Evolutionary conservation across 139 green algal species (phyloP), one percentile per base, ranked within the genome.

Genomic region (Haematococcus sp.): DNA sequence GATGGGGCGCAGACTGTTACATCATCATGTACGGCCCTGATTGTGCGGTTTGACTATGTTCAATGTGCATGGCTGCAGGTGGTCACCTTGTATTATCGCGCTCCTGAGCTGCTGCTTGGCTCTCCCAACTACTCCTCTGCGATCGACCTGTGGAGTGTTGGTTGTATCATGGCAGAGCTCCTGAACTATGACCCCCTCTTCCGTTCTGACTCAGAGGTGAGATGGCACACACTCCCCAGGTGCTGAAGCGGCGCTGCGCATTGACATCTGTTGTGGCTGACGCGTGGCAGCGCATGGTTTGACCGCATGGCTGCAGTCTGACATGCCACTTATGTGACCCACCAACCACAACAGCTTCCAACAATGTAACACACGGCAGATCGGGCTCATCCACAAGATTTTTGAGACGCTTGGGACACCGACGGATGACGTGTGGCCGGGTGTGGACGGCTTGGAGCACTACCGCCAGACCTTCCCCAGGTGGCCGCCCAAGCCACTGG

Each of bases 81-180:
- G 56, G 93, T 99, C 54, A 99, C 96, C 27, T 78, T 99, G 34
- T 99, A 94, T 94, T 99, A 99, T 86, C 88, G 96, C 22, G 89
- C 95, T n/a, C 96, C 96, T 9, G 96, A 99, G 84, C 93, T 99
- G 73, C 82, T 99, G 78, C 87, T 99, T 35, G 95, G 94, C n/a
- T 76, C 83, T 27, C 91, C 84, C 49, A 79, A 88, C 75, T 99
- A 99, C 87, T 88, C 87, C 34, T 91, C 88, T 7, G 88, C 91
- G 1, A 91, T 99, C 22, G 96, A 99, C 82, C 87, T 99, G 35
- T 99, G 96, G 96, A 93, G 81, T 73, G 87, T 97, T 15, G 95
- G 94, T 60, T 98, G 95, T 89, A 98, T 99, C 67, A 92, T 99
- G 78, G 95, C 92, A 23, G 95, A 99, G 82, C 88, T 97, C 76